A percentile compares a stretch with the other conserved stretches of the same genome.
Evolutionary conservation across 2,329 filamentous ascomycete species (phyloP).

Genomic region (Cordyceps cateniannulata): DNA sequence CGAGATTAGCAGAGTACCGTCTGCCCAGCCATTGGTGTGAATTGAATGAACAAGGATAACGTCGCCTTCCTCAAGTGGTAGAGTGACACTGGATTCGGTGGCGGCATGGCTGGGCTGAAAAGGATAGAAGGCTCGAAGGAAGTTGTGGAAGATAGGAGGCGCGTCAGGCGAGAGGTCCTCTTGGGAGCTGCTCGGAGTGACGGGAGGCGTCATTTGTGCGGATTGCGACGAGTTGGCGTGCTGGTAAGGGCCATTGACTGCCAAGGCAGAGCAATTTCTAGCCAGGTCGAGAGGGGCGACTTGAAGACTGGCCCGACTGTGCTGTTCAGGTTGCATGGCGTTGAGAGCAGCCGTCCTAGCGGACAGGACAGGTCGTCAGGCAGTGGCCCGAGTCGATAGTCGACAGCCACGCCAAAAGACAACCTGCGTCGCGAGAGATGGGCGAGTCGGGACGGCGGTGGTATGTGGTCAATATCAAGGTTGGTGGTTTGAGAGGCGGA

Average conservation of each 20-base stretch:
- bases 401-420: constrained; percentile 13
- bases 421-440: neutral
- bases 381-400: constrained; percentile 10
- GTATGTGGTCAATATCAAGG: neutral
- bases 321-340: constrained; percentile 25
- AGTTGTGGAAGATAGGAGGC: constrained; percentile 80
- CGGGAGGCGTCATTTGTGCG: constrained; percentile 68
- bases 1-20: constrained; percentile 81
- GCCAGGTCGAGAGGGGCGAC: constrained; percentile 53
- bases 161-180: constrained; percentile 46
- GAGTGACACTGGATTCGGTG: constrained; percentile 78
- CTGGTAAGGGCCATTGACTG: constrained; percentile 25
- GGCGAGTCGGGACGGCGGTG: neutral
- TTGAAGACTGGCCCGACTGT: constrained; percentile 51
- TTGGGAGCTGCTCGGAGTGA: constrained; percentile 64
- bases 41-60: constrained; percentile 92
- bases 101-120: constrained; percentile 76
- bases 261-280: constrained; percentile 30
- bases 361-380: constrained; percentile 8
- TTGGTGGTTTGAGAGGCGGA: neutral
- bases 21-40: constrained; percentile 97
- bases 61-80: constrained; percentile 84
- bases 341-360: neutral
- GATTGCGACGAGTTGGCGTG: constrained; percentile 34
- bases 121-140: constrained; percentile 86